Evolutionary conservation across 495 filamentous ascomycete species (phyloP).

Genomic region (Podospora bellae-mahoneyi): DNA sequence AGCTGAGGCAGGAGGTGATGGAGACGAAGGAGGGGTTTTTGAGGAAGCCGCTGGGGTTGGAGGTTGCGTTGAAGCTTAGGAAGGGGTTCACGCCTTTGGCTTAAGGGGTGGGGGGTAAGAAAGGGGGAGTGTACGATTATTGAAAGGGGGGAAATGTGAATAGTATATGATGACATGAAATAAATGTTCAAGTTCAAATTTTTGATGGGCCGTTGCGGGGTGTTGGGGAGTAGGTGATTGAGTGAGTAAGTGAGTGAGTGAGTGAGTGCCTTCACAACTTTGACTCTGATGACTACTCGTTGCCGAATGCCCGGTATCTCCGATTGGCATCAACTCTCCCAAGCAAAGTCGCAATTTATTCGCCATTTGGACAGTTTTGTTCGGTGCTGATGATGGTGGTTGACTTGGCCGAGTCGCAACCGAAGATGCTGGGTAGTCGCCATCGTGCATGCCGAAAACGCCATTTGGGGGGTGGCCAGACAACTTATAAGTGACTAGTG

Average conservation of each 20-base stretch:
- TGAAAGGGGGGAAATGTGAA: background rate
- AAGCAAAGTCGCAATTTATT: background rate
- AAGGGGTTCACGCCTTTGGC: background rate
- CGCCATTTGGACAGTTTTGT: background rate
- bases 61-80: slow-evolving; percentile 58
- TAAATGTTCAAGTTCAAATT: background rate
- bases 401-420: background rate
- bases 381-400: background rate
- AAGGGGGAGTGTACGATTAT: background rate
- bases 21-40: slow-evolving; percentile 85
- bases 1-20: slow-evolving; percentile 66
- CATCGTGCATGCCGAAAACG: slow-evolving; percentile 13
- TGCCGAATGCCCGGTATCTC: background rate
- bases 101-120: background rate
- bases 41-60: slow-evolving; percentile 75
- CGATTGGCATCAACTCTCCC: background rate
- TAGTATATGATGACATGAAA: background rate
- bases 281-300: background rate
- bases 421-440: slow-evolving; percentile 5
- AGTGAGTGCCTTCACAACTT: no score
- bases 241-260: no score
- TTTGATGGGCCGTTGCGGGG: background rate
- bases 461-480: slow-evolving; percentile 5
- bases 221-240: no score
- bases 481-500: background rate